Evolutionary conservation across 2,329 filamentous ascomycete genomes (phyloP), one percentile per base, ranked within the genome.

Genomic region (Trichoderma sp.): DNA sequence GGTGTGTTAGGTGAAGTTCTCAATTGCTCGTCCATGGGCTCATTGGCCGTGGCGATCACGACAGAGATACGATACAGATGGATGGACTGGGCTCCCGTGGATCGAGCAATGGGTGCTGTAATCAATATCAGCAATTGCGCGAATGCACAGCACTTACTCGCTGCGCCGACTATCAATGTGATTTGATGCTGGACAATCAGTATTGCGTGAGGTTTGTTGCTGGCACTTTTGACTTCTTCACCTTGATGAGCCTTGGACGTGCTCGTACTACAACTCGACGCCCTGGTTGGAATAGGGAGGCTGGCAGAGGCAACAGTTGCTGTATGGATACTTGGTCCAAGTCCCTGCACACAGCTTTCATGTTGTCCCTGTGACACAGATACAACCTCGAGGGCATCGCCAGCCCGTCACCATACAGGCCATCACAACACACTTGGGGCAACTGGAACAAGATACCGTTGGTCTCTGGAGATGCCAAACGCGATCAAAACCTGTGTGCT

Each of bases 41-140:
- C 59, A 62, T 62, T 62, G 59, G 59, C 56, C 9, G 56, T 43
- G 21, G 43, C 28, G 7, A 58, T 47, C 43, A 58, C 56, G 44
- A 48, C 26, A 59, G 30, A 30, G 30, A 30, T 30, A n/a, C 21
- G 21, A 24, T 24, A 24, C 21, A 3, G 2, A 2, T 10, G 26
- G 28, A 15, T n/a, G 26, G 19, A 45, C 10, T n/a, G 26, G 19
- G 30, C 10, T 30, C 30, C 1, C 6, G 9, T 45, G 24, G 3
- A 39, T 14, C 7, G 34, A 39, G 34, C 34, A 39, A 39, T 39
- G 2, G 12, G 34, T 39, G 34, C 34, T 39, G 10, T 14, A 10
- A 39, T 39, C 34, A 39, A 3, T 30, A 9, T 19, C 7, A 17
- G n/a, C 17, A 21, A 47, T 47, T 45, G 34, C 34, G 34, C 12